Percentiles rank a stretch among this genome's conserved stretches.
phyloP scores from a whole-genome alignment of 768 basidiomycete species.

The Serpula lacrymans region DNA sequence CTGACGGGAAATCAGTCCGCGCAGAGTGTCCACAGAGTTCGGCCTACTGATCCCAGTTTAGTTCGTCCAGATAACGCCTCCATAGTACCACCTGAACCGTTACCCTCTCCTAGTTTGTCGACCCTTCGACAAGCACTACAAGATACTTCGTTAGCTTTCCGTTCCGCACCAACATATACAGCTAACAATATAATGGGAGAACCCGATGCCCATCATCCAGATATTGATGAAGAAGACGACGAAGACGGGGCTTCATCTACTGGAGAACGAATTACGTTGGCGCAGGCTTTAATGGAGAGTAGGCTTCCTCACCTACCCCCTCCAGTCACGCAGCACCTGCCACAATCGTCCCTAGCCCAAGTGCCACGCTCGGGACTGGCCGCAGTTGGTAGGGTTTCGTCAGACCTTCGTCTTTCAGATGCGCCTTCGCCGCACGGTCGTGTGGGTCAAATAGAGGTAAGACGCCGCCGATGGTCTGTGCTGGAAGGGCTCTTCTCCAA shows the following conservation, averaged over 20 bases:
- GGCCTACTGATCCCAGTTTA: conserved; percentile 63
- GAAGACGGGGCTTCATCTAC: conserved; percentile 37
- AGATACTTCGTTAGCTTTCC: conserved; percentile 37
- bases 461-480: conserved; percentile 74
- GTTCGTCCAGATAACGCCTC: conserved; percentile 31
- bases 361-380: conserved; percentile 35
- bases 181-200: conserved; percentile 27
- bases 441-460: conserved; percentile 33
- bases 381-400: conserved; percentile 41
- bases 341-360: conserved; percentile 65
- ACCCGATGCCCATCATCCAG: conserved; percentile 35
- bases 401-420: conserved; percentile 48
- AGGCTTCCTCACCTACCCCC: conserved; percentile 74
- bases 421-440: conserved; percentile 29
- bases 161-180: conserved; percentile 16
- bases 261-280: conserved; percentile 66
- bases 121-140: conserved; percentile 64
- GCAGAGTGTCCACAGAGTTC: conserved; percentile 41
- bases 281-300: conserved; percentile 74
- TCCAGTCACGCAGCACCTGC: conserved; percentile 57
- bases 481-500: conserved; percentile 44
- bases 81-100: conserved; percentile 45
- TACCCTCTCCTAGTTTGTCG: conserved; percentile 58
- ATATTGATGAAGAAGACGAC: conserved; percentile 60
- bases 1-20: conserved; percentile 26